phyloP scores from a whole-genome alignment of 2,329 filamentous ascomycete species.

The Claviceps maximensis region DNA sequence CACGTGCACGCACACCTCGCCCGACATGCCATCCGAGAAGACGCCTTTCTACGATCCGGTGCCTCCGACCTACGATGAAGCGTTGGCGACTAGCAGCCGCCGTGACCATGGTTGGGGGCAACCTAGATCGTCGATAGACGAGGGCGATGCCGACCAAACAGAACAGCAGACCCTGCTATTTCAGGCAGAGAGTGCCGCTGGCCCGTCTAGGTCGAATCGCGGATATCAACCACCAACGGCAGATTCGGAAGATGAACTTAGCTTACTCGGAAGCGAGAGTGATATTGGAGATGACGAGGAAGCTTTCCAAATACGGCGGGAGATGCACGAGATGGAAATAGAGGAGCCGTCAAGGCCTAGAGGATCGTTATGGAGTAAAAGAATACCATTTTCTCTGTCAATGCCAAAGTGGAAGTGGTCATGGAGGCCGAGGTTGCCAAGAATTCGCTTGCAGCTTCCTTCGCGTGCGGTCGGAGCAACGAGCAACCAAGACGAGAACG shows the following conservation, averaged over 20 bases:
- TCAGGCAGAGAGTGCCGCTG: slow-evolving; percentile 29
- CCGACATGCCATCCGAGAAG: slow-evolving; percentile 25
- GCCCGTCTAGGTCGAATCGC: slow-evolving; percentile 29
- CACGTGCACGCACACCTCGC: neutral
- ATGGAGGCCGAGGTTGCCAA: slow-evolving; percentile 40
- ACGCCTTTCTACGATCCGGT: slow-evolving; percentile 29
- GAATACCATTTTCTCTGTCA: slow-evolving; percentile 38
- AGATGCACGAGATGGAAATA: slow-evolving; percentile 83
- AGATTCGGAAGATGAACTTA: slow-evolving; percentile 58
- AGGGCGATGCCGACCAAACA: slow-evolving; percentile 53
- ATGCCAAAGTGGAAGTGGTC: slow-evolving; percentile 42
- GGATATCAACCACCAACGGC: slow-evolving; percentile 74
- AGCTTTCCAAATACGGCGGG: slow-evolving; percentile 56
- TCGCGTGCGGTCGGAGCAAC: slow-evolving; percentile 18
- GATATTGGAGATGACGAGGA: slow-evolving; percentile 32
- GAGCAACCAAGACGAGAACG: slow-evolving; percentile 7
- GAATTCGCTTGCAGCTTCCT: slow-evolving; percentile 35
- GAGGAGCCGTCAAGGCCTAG: slow-evolving; percentile 46
- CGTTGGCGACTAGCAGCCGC: slow-evolving; percentile 23
- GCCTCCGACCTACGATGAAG: slow-evolving; percentile 30
- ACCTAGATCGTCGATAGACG: slow-evolving; percentile 26
- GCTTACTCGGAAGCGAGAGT: slow-evolving; percentile 36
- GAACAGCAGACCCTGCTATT: slow-evolving; percentile 68
- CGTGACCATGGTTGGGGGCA: slow-evolving; percentile 18
- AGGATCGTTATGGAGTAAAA: slow-evolving; percentile 39